phyloP scores from a whole-genome alignment of 2,329 filamentous ascomycete species.

The Fusarium nanum region DNA sequence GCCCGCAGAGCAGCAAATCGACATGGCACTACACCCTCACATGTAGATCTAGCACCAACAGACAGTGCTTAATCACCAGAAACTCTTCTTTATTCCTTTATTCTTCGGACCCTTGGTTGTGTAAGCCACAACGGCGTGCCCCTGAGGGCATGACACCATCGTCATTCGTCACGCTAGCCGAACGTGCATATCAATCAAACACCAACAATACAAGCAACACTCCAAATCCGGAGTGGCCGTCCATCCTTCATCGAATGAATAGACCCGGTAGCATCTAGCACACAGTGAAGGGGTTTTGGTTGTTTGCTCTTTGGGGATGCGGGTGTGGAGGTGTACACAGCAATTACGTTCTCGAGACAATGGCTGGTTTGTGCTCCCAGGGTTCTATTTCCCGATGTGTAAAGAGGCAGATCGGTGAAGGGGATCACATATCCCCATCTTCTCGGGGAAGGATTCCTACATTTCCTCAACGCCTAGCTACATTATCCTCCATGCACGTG shows the following conservation, averaged over 20 bases:
- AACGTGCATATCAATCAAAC: slow-evolving; percentile 25
- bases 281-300: slow-evolving; percentile 9
- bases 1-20: slow-evolving; percentile 10
- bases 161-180: slow-evolving; percentile 30
- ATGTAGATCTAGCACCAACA: slow-evolving; percentile 11
- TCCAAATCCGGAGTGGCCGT: slow-evolving; percentile 6
- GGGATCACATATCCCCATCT: background rate
- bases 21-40: slow-evolving; percentile 4
- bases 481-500: slow-evolving; percentile 13
- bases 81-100: slow-evolving; percentile 5
- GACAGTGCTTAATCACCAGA: slow-evolving; percentile 1
- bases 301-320: slow-evolving; percentile 2
- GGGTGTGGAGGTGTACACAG: background rate
- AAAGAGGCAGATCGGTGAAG: background rate
- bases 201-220: slow-evolving; percentile 28
- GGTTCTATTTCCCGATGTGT: background rate
- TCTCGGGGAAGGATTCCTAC: background rate
- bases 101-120: background rate
- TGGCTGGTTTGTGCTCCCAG: slow-evolving; percentile 11
- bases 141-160: slow-evolving; percentile 28
- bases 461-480: slow-evolving; percentile 1
- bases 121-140: slow-evolving; percentile 32
- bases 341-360: slow-evolving; percentile 7
- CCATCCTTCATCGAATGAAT: slow-evolving; percentile 7
- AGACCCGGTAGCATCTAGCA: background rate